Percentiles rank a stretch among this genome's conserved stretches.
Conservation (phyloP, 192 early-diverging fungal species). For the Backusella tuberculispora region DNA sequence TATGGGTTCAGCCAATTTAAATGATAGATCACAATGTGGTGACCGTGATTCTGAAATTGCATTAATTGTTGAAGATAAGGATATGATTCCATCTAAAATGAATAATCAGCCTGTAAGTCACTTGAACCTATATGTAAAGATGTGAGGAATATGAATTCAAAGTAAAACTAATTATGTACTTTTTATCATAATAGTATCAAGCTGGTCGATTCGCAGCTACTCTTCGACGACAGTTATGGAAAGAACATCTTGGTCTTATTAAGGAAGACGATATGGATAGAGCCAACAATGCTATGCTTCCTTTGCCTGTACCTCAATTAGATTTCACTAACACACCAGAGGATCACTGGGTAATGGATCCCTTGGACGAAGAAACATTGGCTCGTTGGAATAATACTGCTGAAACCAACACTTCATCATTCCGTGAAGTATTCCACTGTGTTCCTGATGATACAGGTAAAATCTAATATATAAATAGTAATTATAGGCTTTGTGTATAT, state of each 20-base stretch:
- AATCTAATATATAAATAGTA: slow-evolving; percentile 23
- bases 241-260: slow-evolving; percentile 83
- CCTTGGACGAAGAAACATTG: slow-evolving; percentile 65
- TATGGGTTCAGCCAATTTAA: slow-evolving; percentile 88
- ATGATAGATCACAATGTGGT: slow-evolving; percentile 87
- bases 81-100: slow-evolving; percentile 71
- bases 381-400: slow-evolving; percentile 68
- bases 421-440: slow-evolving; percentile 82
- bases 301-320: slow-evolving; percentile 32
- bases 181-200: slow-evolving; percentile 55
- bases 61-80: slow-evolving; percentile 75
- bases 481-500: not conserved
- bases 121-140: slow-evolving; percentile 42
- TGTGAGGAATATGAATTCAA: not conserved
- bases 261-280: slow-evolving; percentile 44
- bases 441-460: slow-evolving; percentile 76
- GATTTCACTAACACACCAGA: slow-evolving; percentile 35
- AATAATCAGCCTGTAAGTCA: slow-evolving; percentile 59
- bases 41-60: slow-evolving; percentile 89
- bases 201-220: slow-evolving; percentile 77
- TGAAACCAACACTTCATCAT: slow-evolving; percentile 63
- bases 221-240: slow-evolving; percentile 74
- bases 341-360: slow-evolving; percentile 64
- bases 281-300: slow-evolving; percentile 35
- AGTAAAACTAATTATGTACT: not conserved